Conservation (phyloP, 1,284 basidiomycete genomes). For the Ustilago trichophora region DNA sequence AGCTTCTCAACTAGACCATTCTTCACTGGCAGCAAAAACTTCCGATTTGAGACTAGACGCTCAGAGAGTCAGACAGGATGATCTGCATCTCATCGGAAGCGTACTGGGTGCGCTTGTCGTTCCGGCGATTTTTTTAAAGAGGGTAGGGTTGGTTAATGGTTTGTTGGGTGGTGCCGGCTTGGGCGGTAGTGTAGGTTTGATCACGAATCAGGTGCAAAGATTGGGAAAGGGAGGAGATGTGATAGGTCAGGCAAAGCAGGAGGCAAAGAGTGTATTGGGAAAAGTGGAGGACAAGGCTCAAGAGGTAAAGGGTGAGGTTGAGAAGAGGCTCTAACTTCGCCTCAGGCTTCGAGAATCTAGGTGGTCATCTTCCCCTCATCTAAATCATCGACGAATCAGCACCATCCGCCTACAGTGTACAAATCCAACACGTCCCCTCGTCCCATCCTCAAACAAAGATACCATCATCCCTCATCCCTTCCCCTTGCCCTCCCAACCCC, state of each 20-base stretch:
- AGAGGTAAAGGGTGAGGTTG: too few species aligned
- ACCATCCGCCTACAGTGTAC: too few species aligned
- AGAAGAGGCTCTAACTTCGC: too few species aligned
- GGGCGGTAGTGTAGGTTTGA: slow-evolving; percentile 52
- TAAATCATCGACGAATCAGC: too few species aligned
- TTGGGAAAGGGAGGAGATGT: not conserved
- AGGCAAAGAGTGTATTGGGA: not conserved
- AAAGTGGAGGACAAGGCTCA: slow-evolving; percentile 7
- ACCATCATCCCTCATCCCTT: too few species aligned
- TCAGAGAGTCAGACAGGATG: slow-evolving; percentile 51
- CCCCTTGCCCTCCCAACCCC: too few species aligned
- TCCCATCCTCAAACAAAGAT: too few species aligned
- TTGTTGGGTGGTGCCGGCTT: slow-evolving; percentile 60
- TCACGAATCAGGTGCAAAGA: slow-evolving; percentile 48
- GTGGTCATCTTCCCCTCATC: too few species aligned
- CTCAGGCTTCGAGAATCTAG: too few species aligned
- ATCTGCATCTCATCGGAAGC: slow-evolving; percentile 59
- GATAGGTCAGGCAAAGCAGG: not conserved
- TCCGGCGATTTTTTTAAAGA: slow-evolving; percentile 57
- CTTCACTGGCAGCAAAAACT: slow-evolving; percentile 23
- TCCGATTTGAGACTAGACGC: slow-evolving; percentile 25
- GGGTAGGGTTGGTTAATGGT: slow-evolving; percentile 61
- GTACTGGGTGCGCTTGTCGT: slow-evolving; percentile 57
- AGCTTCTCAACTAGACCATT: slow-evolving; percentile 29
- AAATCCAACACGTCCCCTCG: too few species aligned